Evolutionary conservation across 495 filamentous ascomycete species (phyloP).

Genomic region (Pyrenula aspistea): DNA sequence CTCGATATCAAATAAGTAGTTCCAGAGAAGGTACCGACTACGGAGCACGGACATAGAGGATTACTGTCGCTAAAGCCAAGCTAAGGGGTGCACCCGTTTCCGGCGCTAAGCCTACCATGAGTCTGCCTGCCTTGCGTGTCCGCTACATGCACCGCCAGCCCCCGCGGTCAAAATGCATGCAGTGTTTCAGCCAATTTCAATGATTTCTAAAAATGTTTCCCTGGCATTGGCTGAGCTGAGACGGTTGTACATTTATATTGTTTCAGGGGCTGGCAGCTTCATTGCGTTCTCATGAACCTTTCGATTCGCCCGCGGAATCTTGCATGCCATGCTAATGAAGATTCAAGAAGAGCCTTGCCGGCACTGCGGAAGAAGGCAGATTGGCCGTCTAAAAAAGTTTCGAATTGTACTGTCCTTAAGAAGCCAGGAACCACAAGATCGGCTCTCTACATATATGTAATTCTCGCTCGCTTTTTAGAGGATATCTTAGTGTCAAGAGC

Average conservation of each 20-base stretch:
- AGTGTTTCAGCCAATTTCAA: neutral
- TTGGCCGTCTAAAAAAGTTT: neutral
- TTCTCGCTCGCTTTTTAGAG: neutral
- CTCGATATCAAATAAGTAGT: no score
- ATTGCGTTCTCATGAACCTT: neutral
- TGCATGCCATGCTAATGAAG: neutral
- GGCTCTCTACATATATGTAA: neutral
- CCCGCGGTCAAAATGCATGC: neutral
- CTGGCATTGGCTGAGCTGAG: neutral
- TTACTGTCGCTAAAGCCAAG: no score
- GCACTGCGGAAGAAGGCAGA: neutral
- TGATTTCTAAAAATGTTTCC: neutral
- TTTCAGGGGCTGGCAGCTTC: neutral
- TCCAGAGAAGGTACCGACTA: no score
- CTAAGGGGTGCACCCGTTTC: no score
- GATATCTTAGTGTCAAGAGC: neutral
- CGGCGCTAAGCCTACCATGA: no score
- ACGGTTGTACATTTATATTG: neutral
- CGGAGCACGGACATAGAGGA: no score
- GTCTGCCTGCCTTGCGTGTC: no score
- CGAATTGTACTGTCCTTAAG: neutral
- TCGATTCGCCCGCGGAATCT: neutral
- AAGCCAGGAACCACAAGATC: neutral
- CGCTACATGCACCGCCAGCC: neutral
- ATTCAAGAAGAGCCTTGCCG: neutral